Evolutionary conservation across 2,329 filamentous ascomycete species (phyloP), one percentile per base, ranked within the genome.

Genomic region (Colletotrichum sp.): DNA sequence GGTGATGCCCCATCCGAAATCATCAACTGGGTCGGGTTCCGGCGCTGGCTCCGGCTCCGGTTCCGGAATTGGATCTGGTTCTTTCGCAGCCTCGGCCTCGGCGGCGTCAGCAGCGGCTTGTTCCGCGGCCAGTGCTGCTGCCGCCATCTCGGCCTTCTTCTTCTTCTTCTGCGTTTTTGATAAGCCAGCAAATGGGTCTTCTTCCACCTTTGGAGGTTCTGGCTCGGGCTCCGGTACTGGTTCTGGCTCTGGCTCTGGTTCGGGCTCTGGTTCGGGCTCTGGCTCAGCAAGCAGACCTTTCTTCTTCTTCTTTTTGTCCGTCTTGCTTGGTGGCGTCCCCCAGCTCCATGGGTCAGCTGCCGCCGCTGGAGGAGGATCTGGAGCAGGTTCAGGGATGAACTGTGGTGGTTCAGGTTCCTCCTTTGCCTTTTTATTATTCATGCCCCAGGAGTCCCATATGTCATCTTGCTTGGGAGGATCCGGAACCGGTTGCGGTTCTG

Each of bases 351-450:
- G 70, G 62, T 85, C 85, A 32, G 79, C 78, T 71, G 76, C 76
- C 78, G 61, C 78, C 72, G 77, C 77, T 78, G 62, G 43, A 14
- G 69, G 82, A 79, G 69, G 82, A 78, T 83, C 82, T 80, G 43
- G 80, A 26, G 63, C 74, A 3, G 64, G 69, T 59, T 81, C 80
- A 21, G 79, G 79, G 30, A 78, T 79, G 7, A 77, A 72, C 48
- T 76, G 79, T 38, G 81, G 80, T 26, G 55, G 71, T 24, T 69
- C 71, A 14, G 66, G 71, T n/a, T 72, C 73, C 75, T 86, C 84
- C 72, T 87, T 88, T 75, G 85, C 86, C 80, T 85, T 86, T 77
- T 82, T 84, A 55, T 85, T 84, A 34, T 67, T 87, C 88, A 76
- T 87, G 89, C 62, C 80, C 71, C 68, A 81, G 80, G 12, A 78